Evolutionary conservation across 2,329 filamentous ascomycete genomes (phyloP).

Genomic region (Pseudogymnoascus sp.): DNA sequence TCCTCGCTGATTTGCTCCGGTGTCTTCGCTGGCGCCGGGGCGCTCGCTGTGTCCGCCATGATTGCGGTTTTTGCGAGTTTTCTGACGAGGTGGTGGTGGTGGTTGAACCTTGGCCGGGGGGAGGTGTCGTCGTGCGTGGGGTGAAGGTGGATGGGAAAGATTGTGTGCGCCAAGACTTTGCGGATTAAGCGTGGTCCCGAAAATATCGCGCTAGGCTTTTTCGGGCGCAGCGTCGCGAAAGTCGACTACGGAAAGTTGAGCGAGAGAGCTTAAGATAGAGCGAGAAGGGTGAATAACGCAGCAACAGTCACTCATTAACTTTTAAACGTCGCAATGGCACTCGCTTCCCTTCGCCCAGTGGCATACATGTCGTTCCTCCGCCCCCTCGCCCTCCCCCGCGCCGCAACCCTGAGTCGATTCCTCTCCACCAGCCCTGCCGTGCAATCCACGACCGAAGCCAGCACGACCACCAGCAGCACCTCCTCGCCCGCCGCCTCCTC

Average conservation of each 20-base stretch:
- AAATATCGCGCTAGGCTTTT: not conserved
- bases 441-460: constrained; percentile 11
- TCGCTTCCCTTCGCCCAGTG: not conserved
- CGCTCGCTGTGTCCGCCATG: constrained; percentile 41
- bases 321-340: not conserved
- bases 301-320: not conserved
- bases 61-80: constrained; percentile 24
- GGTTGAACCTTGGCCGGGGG: not conserved
- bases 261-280: not conserved
- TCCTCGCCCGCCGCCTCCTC: constrained; percentile 10
- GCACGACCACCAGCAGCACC: not conserved
- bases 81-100: not conserved
- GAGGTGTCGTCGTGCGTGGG: constrained; percentile 11
- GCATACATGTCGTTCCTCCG: constrained; percentile 25
- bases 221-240: not conserved
- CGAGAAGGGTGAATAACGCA: not conserved
- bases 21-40: constrained; percentile 32
- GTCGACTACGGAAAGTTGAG: constrained; percentile 1
- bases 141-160: constrained; percentile 16
- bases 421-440: constrained; percentile 17
- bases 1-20: constrained; percentile 43
- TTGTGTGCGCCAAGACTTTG: constrained; percentile 12
- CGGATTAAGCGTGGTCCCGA: constrained; percentile 2
- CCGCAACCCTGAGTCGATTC: constrained; percentile 24
- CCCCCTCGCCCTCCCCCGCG: constrained; percentile 25